These are phyloP conservation scores for Tolypocladium nubicola DNA, from an alignment of 2,329 filamentous ascomycete species.

Conservation along the genomic window DNA sequence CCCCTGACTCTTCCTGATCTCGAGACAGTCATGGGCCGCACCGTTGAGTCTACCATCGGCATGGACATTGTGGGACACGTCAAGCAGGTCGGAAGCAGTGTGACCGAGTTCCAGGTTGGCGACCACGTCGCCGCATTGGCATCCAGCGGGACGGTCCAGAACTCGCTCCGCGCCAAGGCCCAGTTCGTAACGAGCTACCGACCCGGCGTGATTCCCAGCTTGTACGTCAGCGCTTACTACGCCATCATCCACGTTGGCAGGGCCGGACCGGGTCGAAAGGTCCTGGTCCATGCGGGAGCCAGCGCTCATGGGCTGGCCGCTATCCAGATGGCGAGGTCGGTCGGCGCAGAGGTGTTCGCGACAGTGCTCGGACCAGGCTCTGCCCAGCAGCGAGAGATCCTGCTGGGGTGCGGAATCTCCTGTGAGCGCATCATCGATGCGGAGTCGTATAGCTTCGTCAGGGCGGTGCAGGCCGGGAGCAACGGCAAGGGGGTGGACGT, in stretches of 20 bases:
- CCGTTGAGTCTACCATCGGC: constrained; percentile 19
- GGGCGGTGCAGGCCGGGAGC: constrained; percentile 20
- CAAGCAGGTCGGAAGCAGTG: constrained; percentile 19
- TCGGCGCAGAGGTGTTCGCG: constrained; percentile 29
- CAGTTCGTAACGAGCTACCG: constrained; percentile 23
- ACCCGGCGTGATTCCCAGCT: constrained; percentile 22
- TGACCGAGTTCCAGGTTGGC: constrained; percentile 20
- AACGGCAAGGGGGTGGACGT: constrained; percentile 26
- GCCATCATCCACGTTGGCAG: constrained; percentile 24
- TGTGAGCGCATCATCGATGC: constrained; percentile 26
- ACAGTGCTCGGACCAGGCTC: constrained; percentile 22
- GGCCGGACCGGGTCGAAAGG: constrained; percentile 12
- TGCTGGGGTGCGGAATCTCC: constrained; percentile 24
- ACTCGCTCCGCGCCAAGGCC: constrained; percentile 19
- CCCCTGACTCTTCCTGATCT: constrained; percentile 25
- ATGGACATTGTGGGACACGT: constrained; percentile 31
- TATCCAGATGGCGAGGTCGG: constrained; percentile 25
- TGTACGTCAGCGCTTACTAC: constrained; percentile 31
- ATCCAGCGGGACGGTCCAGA: constrained; percentile 22
- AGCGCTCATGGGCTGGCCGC: constrained; percentile 33
- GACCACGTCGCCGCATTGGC: constrained; percentile 32
- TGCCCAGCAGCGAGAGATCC: constrained; percentile 22
- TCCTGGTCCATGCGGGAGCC: constrained; percentile 34
- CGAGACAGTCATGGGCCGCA: constrained; percentile 22
- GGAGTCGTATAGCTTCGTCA: constrained; percentile 21